Evolutionary conservation across 1,284 basidiomycete species (phyloP).

Genomic region (Papiliotrema nemorosa): DNA sequence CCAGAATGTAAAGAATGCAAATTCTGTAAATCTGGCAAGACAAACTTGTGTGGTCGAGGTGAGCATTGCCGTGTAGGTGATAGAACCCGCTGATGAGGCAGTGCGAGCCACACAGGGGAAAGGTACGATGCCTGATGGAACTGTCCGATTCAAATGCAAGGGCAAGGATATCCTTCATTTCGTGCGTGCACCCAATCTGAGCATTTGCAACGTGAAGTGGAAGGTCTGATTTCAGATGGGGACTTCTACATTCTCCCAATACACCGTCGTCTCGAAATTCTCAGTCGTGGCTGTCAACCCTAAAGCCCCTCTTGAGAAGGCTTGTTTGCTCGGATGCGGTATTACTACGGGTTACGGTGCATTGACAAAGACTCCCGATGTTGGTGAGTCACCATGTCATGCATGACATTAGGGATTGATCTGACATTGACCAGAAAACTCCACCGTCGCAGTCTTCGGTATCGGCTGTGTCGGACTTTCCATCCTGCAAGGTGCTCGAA

Average conservation of each 20-base stretch:
- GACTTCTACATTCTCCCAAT: conserved; percentile 96
- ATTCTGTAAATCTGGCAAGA: conserved; percentile 99
- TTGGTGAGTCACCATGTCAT: too few species aligned
- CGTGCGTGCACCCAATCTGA: conserved; percentile 53
- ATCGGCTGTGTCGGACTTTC: conserved; percentile 95
- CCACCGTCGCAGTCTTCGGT: conserved; percentile 90
- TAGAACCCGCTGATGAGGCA: too few species aligned
- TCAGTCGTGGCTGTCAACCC: conserved; percentile 89
- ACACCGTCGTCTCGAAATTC: conserved; percentile 96
- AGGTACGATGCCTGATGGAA: conserved; percentile 92
- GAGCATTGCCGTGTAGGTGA: conserved; percentile 6
- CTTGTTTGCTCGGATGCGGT: conserved; percentile 91
- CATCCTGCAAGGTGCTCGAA: conserved; percentile 75
- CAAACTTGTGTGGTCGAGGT: conserved; percentile 89
- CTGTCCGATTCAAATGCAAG: conserved; percentile 84
- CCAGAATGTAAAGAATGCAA: conserved; percentile 91
- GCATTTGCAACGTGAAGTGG: background rate
- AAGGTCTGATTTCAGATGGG: conserved; percentile 72
- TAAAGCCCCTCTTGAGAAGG: conserved; percentile 85
- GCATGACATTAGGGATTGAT: too few species aligned
- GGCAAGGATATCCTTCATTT: conserved; percentile 89
- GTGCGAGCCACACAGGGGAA: conserved; percentile 93
- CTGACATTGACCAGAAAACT: conserved; percentile 59
- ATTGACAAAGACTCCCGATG: conserved; percentile 54
- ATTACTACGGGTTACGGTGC: conserved; percentile 83